Conservation (phyloP, 2,329 filamentous ascomycete genomes). For the Penicillium sp. region DNA sequence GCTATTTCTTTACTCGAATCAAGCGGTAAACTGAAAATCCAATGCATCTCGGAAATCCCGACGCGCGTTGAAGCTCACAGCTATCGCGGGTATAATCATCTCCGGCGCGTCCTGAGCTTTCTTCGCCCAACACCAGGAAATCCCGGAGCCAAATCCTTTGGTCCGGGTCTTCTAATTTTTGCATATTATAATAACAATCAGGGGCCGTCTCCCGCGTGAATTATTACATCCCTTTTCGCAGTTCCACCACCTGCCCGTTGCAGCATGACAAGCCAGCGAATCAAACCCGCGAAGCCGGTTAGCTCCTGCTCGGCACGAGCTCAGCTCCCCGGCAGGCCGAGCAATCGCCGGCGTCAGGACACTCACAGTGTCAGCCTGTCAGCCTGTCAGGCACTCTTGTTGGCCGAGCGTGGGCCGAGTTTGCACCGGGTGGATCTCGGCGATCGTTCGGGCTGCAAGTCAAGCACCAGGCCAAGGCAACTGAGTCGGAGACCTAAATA, state of each 20-base stretch:
- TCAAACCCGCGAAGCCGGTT: neutral
- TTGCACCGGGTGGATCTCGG: slow-evolving; percentile 17
- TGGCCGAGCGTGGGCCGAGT: slow-evolving; percentile 15
- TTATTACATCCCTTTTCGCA: no score
- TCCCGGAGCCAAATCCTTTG: neutral
- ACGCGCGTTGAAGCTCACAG: neutral
- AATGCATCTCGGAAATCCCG: neutral
- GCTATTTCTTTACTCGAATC: neutral
- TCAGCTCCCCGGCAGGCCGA: slow-evolving; percentile 2
- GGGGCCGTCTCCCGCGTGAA: neutral
- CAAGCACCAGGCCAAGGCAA: neutral
- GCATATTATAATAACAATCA: neutral
- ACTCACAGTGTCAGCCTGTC: no score
- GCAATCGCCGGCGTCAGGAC: neutral
- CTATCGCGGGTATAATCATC: neutral
- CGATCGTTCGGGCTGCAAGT: neutral
- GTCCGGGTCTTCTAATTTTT: neutral
- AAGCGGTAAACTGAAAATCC: neutral
- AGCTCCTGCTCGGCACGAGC: neutral
- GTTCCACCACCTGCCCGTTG: neutral
- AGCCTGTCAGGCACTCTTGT: neutral
- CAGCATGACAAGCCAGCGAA: neutral
- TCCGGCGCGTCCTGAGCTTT: neutral
- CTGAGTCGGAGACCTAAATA: neutral
- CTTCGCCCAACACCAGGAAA: neutral